Conservation (phyloP, 75 land plant genomes). For the Pinus taeda region DNA sequence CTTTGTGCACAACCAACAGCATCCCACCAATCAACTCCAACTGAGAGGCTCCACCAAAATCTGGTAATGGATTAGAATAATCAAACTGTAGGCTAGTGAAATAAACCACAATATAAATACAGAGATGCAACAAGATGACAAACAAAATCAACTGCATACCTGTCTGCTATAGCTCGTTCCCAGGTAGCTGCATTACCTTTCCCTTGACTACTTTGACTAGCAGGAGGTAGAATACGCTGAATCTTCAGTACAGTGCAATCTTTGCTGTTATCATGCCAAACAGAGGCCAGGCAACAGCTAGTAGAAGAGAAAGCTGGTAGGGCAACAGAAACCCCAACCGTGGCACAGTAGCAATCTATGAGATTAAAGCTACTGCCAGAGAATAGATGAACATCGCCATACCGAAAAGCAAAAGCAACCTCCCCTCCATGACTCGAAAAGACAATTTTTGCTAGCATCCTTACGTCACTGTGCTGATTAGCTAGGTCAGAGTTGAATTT, state of each 20-base stretch:
- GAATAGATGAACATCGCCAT: conserved; percentile 84
- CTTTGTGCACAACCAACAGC: conserved; percentile 96
- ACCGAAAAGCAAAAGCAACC: conserved; percentile 75
- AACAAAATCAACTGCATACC: conserved; percentile 33
- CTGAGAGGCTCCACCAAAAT: conserved; percentile 98
- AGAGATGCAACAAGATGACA: not conserved
- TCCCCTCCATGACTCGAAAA: conserved; percentile 96
- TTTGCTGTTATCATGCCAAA: conserved; percentile 79
- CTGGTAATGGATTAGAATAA: conserved; percentile 25
- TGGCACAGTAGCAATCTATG: conserved; percentile 72
- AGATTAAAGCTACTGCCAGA: conserved; percentile 74
- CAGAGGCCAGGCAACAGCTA: conserved; percentile 89
- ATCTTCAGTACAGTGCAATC: conserved; percentile 75
- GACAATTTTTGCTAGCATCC: conserved; percentile 68
- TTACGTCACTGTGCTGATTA: conserved; percentile 63
- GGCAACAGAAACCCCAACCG: conserved; percentile 74
- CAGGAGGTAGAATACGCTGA: conserved; percentile 75
- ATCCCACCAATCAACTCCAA: conserved; percentile 99
- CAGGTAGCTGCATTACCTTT: conserved; percentile 56
- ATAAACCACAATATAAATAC: not conserved
- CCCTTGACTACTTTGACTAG: conserved; percentile 43
- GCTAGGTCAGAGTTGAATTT: conserved; percentile 48
- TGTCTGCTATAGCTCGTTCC: conserved; percentile 97
- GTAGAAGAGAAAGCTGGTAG: conserved; percentile 93
- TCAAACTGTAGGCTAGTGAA: not conserved